These are phyloP conservation scores for Syncephalis fuscata DNA, from an alignment of 371 early-diverging fungal species.

Conservation along the genomic window DNA sequence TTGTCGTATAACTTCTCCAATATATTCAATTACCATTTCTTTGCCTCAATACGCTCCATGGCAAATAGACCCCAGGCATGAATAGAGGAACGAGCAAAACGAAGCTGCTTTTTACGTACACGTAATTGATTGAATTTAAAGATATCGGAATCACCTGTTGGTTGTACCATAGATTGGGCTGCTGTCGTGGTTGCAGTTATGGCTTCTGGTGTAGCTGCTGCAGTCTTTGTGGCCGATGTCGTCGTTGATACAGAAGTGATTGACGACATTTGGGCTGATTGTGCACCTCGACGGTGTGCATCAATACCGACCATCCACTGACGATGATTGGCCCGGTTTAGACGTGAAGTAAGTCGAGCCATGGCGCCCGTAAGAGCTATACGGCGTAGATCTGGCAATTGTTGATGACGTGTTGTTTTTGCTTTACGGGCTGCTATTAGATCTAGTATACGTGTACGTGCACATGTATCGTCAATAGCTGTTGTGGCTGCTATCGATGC, in stretches of 20 bases:
- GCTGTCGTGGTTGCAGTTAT: slow-evolving; percentile 20
- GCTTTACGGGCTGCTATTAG: background rate
- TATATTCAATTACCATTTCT: slow-evolving; percentile 95
- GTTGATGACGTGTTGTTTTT: background rate
- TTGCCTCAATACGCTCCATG: slow-evolving; percentile 69
- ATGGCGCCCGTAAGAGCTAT: background rate
- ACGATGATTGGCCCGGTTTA: slow-evolving; percentile 43
- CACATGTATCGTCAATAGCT: background rate
- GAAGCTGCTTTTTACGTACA: slow-evolving; percentile 69
- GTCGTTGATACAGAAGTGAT: slow-evolving; percentile 2
- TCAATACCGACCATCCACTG: slow-evolving; percentile 34
- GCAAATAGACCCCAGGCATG: slow-evolving; percentile 97
- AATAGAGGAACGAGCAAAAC: slow-evolving; percentile 78
- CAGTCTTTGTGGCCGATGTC: slow-evolving; percentile 1
- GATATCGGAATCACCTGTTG: slow-evolving; percentile 34
- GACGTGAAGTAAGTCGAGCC: slow-evolving; percentile 23
- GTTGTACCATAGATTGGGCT: slow-evolving; percentile 16
- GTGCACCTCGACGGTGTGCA: slow-evolving; percentile 11
- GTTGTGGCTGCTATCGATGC: background rate
- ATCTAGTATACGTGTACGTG: background rate
- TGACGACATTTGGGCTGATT: background rate
- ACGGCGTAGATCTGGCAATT: background rate
- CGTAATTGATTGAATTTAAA: slow-evolving; percentile 81
- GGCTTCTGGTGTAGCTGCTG: background rate
- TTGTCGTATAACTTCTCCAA: slow-evolving; percentile 94